These are phyloP conservation scores for Fusarium oligoseptatum DNA, from an alignment of 2,329 filamentous ascomycete genomes.

Conservation along the genomic window DNA sequence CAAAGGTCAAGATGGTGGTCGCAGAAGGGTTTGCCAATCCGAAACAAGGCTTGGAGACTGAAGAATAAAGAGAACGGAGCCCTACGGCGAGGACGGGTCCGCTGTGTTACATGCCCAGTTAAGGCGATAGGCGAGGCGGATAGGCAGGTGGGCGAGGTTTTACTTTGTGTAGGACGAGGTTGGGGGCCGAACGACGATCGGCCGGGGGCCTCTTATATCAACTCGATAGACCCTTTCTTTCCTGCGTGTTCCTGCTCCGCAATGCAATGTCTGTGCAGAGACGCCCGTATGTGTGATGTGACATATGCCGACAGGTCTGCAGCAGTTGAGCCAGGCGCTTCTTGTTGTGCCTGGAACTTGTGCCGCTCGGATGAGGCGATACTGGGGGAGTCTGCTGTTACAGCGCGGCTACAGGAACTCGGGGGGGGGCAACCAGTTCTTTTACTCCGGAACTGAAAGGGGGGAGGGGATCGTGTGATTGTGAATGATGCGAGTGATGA, in stretches of 20 bases:
- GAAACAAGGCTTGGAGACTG: constrained; percentile 1
- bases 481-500: constrained; percentile 35
- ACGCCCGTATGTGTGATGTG: constrained; percentile 16
- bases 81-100: constrained; percentile 1
- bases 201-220: constrained; percentile 27
- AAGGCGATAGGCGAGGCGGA: constrained; percentile 9
- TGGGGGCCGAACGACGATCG: constrained; percentile 27
- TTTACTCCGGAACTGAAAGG: not conserved
- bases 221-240: not conserved
- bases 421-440: not conserved
- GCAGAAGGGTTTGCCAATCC: constrained; percentile 4
- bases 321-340: constrained; percentile 13
- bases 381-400: constrained; percentile 9
- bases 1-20: not conserved
- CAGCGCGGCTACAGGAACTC: constrained; percentile 27
- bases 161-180: constrained; percentile 18
- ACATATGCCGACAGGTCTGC: constrained; percentile 18
- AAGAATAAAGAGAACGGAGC: constrained; percentile 6
- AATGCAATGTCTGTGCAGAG: not conserved
- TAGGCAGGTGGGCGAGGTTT: constrained; percentile 4
- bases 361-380: constrained; percentile 11
- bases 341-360: constrained; percentile 15
- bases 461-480: constrained; percentile 6
- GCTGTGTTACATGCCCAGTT: constrained; percentile 36
- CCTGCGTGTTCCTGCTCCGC: not conserved